Evolutionary conservation across 192 early-diverging fungal genomes (phyloP).

Genomic region (Coemansia umbellata): DNA sequence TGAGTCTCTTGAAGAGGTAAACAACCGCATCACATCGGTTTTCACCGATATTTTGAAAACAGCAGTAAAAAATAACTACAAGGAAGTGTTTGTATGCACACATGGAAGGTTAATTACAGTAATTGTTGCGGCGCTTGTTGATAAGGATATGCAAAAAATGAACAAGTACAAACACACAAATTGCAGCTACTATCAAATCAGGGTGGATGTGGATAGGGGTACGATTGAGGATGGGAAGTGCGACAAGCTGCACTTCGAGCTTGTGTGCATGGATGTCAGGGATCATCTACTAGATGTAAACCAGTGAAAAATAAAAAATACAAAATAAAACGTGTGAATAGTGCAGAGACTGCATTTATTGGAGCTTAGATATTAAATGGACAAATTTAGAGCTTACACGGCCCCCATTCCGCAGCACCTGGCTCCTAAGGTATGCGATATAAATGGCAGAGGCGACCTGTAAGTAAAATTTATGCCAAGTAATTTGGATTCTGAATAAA

Average conservation of each 20-base stretch:
- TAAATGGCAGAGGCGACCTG: too few species aligned
- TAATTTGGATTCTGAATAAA: too few species aligned
- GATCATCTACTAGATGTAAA: conserved; percentile 19
- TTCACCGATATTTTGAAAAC: conserved; percentile 17
- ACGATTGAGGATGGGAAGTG: not conserved
- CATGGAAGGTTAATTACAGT: conserved; percentile 41
- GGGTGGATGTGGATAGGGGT: not conserved
- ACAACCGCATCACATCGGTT: conserved; percentile 13
- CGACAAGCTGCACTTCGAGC: conserved; percentile 18
- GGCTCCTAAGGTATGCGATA: too few species aligned
- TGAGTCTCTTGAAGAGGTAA: conserved; percentile 36
- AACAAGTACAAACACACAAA: conserved; percentile 29
- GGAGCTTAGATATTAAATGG: too few species aligned
- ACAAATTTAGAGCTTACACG: too few species aligned
- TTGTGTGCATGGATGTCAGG: conserved; percentile 26
- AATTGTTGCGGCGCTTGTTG: conserved; percentile 30
- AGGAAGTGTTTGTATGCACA: conserved; percentile 20
- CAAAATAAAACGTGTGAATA: too few species aligned
- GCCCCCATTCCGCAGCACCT: too few species aligned
- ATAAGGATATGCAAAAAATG: conserved; percentile 33
- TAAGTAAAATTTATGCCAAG: too few species aligned
- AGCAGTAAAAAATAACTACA: conserved; percentile 8
- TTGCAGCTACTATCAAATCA: conserved; percentile 36
- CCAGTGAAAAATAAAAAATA: not conserved
- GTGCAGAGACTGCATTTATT: too few species aligned